Base-by-base conservation (phyloP, 1,284 basidiomycete genomes). In the Agroathelia rolfsii region DNA sequence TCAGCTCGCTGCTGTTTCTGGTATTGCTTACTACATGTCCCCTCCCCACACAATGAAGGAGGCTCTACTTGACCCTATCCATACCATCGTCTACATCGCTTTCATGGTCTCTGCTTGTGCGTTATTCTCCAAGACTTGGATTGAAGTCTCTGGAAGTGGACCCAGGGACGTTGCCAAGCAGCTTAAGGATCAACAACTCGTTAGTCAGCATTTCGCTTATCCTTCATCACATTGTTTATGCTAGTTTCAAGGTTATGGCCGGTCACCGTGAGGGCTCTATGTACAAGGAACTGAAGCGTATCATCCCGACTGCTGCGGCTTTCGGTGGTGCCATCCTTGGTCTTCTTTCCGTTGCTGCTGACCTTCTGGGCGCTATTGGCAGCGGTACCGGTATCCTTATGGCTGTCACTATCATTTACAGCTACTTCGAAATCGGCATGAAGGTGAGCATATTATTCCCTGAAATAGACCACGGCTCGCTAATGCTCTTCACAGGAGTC, bases 81-180 rank as follows among this genome's bases (percentile, higher is more conserved):
- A 98, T 65, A 94, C 89, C 1, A 66, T 75, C 22, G 65, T 96
- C 48, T 96, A 98, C 63, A 80, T 97, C 51, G 62, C 75, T 5
- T 97, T 97, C 63, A 95, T 94, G 61, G 69, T 94, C 40, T 80
- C 84, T 20, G 89, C 90, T 9, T 98, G 94, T 53, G 94, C 94
- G 9, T 69, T 97, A 47, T 97, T 98, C 70, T 93, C 87, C 56
- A 97, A 97, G 72, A 95, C 94, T 4, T 98, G 94, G 94, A 97
- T 98, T 50, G 94, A 97, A 52, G 90, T 97, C 23, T 96, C 90
- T 2, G 94, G 94, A 21, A 86, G 81, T 36, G 92, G 94, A 10
- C 94, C 94, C 11, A 68, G 94, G 34, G 94, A 98, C 48, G 81
- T 98, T 35, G 94, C 94, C 36, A 95, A 94, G 63, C 93, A 98